Evolutionary conservation across 2,329 filamentous ascomycete species (phyloP), one percentile per base, ranked within the genome.

Genomic region (Aureobasidium pullulans): DNA sequence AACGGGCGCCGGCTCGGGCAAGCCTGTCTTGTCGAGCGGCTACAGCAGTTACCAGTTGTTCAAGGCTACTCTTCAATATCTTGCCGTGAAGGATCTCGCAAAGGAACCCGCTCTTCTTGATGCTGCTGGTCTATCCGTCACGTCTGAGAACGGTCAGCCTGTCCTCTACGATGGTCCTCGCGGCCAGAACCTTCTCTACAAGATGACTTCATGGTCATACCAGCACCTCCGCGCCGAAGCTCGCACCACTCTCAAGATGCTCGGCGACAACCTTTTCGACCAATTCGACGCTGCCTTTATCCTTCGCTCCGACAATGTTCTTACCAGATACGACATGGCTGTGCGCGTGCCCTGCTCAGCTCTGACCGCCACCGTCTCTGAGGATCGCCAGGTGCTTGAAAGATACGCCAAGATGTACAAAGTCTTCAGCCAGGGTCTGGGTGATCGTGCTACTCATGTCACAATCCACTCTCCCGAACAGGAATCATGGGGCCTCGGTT

Each of bases 41-140:
- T 88, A 96, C 67, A 96, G 88, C 75, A 88, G 88, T 72, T 94
- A 93, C 28, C 93, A 97, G 72, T 80, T 97, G 46, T 96, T 99
- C 81, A 97, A 96, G 73, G 92, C 90, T 2, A 85, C 87, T 1
- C 77, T 99, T n/a, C 93, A 96, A 69, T 94, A 93, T 65, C 77
- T 99, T 16, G 85, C 88, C 1, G 81, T 83, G 1, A 86, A 83
- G 39, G 86, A 96, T 67, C 77, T 96, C 58, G 78, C 77, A 60
- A 86, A 83, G 66, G 65, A 88, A 83, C 64, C 84, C 69, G 62
- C 78, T 63, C 67, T 84, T 60, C 67, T 73, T 61, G 29, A 76
- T 68, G 66, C 72, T 69, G 73, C 62, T 75, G 36, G 8, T 28
- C 8, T 58, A 4, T 4, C n/a, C 9, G 31, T 59, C 7, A 8